Evolutionary conservation across 345 rosid species (phyloP), one percentile per base, ranked within the genome.

Genomic region (Eucalyptus fibrosa): DNA sequence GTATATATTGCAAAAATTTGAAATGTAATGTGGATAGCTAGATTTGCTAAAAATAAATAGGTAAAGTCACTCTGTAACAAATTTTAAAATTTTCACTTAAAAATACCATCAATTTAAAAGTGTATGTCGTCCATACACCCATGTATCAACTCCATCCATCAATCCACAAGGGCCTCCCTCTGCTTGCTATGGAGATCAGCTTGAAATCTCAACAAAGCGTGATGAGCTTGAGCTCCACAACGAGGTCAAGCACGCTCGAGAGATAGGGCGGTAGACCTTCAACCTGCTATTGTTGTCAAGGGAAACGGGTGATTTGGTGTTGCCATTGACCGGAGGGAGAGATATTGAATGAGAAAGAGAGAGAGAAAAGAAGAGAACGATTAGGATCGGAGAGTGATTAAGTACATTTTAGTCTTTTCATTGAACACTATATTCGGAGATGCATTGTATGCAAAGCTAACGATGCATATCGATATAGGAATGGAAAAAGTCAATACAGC

Each of bases 381-480:
- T 13, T 62, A 62, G 18, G 34, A 62, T 62, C 2, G 2, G 9
- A 65, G 19, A 30, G 9, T 4, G 9, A 15, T 65, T n/a, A n/a
- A 15, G 72, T 17, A 3, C 32, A 65, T 15, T n/a, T n/a, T 7
- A 15, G 77, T 65, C 21, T n/a, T 65, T 65, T n/a, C 3, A 65
- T n/a, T 5, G 2, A 13, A 2, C 19, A 65, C 5, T 3, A 65
- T 15, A 19, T 65, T 16, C 0, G 6, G 37, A 65, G 2, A 65
- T n/a, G 19, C 69, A 59, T 5, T 7, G 8, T 30, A 30, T 30
- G 32, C 8, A 30, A 30, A 30, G 8, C 3, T 62, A n/a, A 30
- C 0, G 5, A 62, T 30, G 9, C 9, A 65, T 0, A 65, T n/a
- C 7, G 6, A 67, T 8, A 30, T 6, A 12, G 9, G 7, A 1